These are phyloP conservation scores for Tremellales sp. DNA, from an alignment of 1,284 basidiomycete species.

Conservation along the genomic window DNA sequence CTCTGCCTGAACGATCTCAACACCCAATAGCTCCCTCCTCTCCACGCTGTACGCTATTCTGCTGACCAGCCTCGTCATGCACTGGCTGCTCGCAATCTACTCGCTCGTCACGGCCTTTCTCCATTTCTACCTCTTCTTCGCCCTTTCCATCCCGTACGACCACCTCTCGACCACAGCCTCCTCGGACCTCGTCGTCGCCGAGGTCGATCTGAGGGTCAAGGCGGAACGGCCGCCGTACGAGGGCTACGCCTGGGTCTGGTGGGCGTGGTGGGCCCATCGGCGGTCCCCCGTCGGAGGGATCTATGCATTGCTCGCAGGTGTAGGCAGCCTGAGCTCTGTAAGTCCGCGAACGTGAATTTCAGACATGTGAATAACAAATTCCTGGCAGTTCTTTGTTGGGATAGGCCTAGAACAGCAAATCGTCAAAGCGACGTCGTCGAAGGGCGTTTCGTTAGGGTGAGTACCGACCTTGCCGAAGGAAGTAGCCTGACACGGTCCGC, in stretches of 20 bases:
- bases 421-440: background rate
- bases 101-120: conserved; percentile 19
- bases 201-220: conserved; percentile 30
- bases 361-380: background rate
- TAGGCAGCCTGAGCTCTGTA: background rate
- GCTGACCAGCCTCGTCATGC: conserved; percentile 17
- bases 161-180: conserved; percentile 9
- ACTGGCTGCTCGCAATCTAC: conserved; percentile 27
- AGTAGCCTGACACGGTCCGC: no score
- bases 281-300: conserved; percentile 22
- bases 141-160: conserved; percentile 27
- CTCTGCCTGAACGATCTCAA: background rate
- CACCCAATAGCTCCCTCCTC: conserved; percentile 15
- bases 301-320: conserved; percentile 12
- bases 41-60: conserved; percentile 15
- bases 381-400: conserved; percentile 2
- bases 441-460: conserved; percentile 1
- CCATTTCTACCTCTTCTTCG: conserved; percentile 33
- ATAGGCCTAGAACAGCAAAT: background rate
- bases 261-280: conserved; percentile 38
- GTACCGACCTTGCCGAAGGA: background rate
- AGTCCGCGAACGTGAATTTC: background rate
- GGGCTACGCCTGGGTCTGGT: conserved; percentile 35
- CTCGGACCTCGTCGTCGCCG: conserved; percentile 1
- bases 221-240: conserved; percentile 27